Evolutionary conservation across 805 yeast genomes (phyloP).

Genomic region (Barnettozyma siamensis): DNA sequence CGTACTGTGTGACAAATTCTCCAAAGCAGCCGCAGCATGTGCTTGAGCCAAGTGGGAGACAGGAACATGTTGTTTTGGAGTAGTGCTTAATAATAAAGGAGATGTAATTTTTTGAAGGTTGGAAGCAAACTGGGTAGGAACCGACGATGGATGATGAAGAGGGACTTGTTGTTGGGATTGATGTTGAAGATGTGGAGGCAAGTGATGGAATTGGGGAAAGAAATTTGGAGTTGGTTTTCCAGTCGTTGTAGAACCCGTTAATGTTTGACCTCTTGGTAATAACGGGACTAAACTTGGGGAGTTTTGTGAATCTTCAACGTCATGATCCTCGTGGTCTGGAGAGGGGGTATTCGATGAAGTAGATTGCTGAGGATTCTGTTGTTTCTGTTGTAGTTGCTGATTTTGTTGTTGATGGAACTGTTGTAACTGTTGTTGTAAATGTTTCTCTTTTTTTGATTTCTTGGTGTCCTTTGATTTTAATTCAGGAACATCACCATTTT

Average conservation of each 20-base stretch:
- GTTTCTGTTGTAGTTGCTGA: constrained; percentile 2
- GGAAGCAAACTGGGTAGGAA: constrained; percentile 67
- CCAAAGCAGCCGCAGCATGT: constrained; percentile 27
- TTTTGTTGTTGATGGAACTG: background rate
- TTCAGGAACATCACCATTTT: constrained; percentile 20
- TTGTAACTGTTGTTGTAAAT: background rate
- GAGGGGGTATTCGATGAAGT: background rate
- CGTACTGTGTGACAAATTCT: constrained; percentile 17
- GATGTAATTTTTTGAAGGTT: constrained; percentile 59
- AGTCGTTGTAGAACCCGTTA: constrained; percentile 7
- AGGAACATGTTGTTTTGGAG: constrained; percentile 27
- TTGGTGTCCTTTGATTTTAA: constrained; percentile 17
- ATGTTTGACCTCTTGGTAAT: constrained; percentile 28
- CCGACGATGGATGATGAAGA: constrained; percentile 53
- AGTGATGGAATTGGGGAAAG: constrained; percentile 18
- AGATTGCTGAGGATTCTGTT: constrained; percentile 4
- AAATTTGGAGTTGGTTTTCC: constrained; percentile 16
- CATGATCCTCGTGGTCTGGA: background rate
- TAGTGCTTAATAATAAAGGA: constrained; percentile 53
- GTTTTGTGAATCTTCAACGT: constrained; percentile 4
- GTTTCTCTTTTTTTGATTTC: constrained; percentile 8
- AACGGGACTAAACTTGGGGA: constrained; percentile 38
- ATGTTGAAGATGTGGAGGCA: constrained; percentile 27
- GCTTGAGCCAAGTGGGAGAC: constrained; percentile 28
- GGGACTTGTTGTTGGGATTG: constrained; percentile 25